Base-by-base conservation (phyloP, 306 rosid species). In the Vigna mungo region DNA sequence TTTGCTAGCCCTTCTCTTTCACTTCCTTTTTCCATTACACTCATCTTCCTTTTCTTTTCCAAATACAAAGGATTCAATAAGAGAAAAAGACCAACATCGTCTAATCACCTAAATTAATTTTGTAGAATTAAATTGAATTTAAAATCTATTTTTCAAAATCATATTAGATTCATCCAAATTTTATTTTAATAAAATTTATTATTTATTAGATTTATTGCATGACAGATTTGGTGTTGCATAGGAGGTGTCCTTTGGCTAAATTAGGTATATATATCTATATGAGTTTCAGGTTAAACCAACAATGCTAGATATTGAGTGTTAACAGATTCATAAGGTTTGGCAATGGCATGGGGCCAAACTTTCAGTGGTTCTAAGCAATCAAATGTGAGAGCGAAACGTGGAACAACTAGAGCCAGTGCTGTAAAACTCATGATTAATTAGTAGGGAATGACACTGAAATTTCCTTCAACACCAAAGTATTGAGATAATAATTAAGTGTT, bases 391-490 rank as follows among this genome's bases (percentile, higher is more conserved):
- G 37, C 36, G 16, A 70, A 71, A 36, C 69, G 49, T 59, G 69
- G 68, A 68, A 30, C 41, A 65, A 76, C 58, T 49, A 65, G 58
- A 71, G 3, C 27, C 27, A 25, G 3, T 25, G 27, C 30, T 43
- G 12, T 21, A 44, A 48, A 39, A 41, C 78, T 69, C 71, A 84
- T 41, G 46, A 41, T 41, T 84, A 71, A 76, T 76, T 64, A 71
- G 56, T 23, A 54, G 71, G 82, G 55, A 67, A 48, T 47, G 80
- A 70, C 39, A 79, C 25, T 74, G 71, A 62, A 46, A 46, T 80
- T 79, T 80, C 76, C 82, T 84, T 84, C 62, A 54, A 71, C 75
- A 56, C 72, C 77, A 65, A 56, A 52, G 39, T 12, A 25, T 9
- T 17, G 8, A 44, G 52, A 55, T 46, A 34, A 55, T 64, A 64